phyloP scores from a whole-genome alignment of 768 basidiomycete species.

The Calocybe indica region DNA sequence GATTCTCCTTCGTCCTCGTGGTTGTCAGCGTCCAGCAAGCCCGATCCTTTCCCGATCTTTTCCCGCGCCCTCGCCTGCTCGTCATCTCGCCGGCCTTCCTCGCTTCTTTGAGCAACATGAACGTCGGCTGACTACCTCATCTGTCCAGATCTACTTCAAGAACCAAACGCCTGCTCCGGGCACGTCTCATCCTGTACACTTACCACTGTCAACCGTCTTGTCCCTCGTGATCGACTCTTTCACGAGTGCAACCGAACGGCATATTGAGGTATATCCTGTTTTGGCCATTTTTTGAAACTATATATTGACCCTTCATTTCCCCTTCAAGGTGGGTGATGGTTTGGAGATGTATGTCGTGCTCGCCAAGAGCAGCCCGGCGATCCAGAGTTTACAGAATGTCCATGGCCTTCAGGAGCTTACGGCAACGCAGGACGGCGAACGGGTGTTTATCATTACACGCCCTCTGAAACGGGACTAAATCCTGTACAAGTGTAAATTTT shows the following conservation, averaged over 20 bases:
- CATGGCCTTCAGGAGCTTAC: conserved; percentile 61
- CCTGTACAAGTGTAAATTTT: conserved; percentile 1
- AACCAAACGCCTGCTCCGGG: conserved; percentile 81
- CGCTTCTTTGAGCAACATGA: conserved; percentile 14
- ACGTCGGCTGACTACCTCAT: conserved; percentile 15
- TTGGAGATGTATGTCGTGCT: conserved; percentile 89
- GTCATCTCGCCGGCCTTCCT: conserved; percentile 8
- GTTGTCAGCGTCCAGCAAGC: conserved; percentile 12
- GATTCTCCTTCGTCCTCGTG: conserved; percentile 9
- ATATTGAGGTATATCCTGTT: conserved; percentile 74
- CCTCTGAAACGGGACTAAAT: conserved; percentile 80
- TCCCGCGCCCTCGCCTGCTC: conserved; percentile 21
- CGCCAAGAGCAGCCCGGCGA: conserved; percentile 51
- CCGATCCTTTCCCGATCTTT: conserved; percentile 46
- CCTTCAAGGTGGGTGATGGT: conserved; percentile 82
- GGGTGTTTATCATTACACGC: conserved; percentile 68
- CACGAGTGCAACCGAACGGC: conserved; percentile 94
- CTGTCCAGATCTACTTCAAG: conserved; percentile 88
- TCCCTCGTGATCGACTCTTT: conserved; percentile 93
- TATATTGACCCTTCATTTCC: conserved; percentile 7
- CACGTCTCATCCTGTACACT: conserved; percentile 68
- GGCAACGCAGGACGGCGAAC: conserved; percentile 56
- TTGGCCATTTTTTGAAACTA: conserved; percentile 5
- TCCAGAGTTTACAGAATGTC: conserved; percentile 52
- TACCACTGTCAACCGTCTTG: conserved; percentile 77